These are phyloP conservation scores for Schwanniomyces sp. DNA, from an alignment of 805 yeast genomes.

Conservation along the genomic window DNA sequence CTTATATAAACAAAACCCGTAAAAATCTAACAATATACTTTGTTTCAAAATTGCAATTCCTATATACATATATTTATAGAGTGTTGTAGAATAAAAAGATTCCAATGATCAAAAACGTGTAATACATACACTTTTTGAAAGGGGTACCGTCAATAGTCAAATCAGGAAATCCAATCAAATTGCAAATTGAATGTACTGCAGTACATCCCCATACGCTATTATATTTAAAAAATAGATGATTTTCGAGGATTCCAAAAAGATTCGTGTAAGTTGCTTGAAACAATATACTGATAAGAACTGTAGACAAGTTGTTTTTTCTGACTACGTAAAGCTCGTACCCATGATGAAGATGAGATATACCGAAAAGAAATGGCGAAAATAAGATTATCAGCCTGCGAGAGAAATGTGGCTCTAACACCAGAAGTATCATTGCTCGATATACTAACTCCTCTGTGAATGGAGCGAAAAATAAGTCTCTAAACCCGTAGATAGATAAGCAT, in stretches of 20 bases:
- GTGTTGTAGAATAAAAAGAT: slow-evolving; percentile 29
- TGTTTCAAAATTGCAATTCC: too few relatives aligned
- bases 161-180: slow-evolving; percentile 66
- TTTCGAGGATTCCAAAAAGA: slow-evolving; percentile 68
- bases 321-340: slow-evolving; percentile 46
- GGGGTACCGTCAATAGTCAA: slow-evolving; percentile 14
- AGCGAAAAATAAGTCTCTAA: slow-evolving; percentile 64
- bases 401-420: slow-evolving; percentile 14
- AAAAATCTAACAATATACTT: too few relatives aligned
- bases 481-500: slow-evolving; percentile 34
- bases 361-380: slow-evolving; percentile 65
- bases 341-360: slow-evolving; percentile 79
- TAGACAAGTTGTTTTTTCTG: slow-evolving; percentile 19
- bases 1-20: background rate
- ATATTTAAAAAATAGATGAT: slow-evolving; percentile 52
- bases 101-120: slow-evolving; percentile 44
- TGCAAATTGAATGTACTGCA: slow-evolving; percentile 65
- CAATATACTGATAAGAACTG: slow-evolving; percentile 34
- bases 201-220: slow-evolving; percentile 56
- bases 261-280: slow-evolving; percentile 68
- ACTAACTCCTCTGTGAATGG: slow-evolving; percentile 80
- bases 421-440: slow-evolving; percentile 51
- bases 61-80: background rate
- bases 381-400: background rate
- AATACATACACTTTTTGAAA: slow-evolving; percentile 33